These are phyloP conservation scores for Acacia pycnantha DNA, from an alignment of 331 rosid genomes.

Conservation along the genomic window DNA sequence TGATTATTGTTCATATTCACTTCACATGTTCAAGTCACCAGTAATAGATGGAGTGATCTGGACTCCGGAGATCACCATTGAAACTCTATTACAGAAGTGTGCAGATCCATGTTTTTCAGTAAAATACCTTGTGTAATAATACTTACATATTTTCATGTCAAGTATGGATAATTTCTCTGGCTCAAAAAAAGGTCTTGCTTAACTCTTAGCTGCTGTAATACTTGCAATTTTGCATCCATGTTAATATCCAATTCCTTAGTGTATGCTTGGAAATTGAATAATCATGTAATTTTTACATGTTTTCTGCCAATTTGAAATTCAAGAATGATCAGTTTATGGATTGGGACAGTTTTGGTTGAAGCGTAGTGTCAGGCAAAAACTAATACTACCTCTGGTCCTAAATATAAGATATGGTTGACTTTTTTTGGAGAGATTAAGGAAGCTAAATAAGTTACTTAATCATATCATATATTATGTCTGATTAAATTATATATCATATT, in stretches of 20 bases:
- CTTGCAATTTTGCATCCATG: background rate
- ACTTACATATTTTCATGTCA: conserved; percentile 7
- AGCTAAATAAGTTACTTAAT: no score
- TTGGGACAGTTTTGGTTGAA: conserved; percentile 1
- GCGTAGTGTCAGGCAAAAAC: background rate
- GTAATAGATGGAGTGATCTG: background rate
- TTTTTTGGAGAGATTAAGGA: no score
- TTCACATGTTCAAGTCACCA: conserved; percentile 5
- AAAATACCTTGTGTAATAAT: background rate
- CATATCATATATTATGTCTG: no score
- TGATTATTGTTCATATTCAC: conserved; percentile 11
- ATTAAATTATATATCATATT: no score
- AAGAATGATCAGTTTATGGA: conserved; percentile 11
- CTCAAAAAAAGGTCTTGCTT: background rate
- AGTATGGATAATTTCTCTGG: background rate
- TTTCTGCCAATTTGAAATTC: conserved; percentile 10
- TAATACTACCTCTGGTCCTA: background rate
- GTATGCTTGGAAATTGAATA: conserved; percentile 8
- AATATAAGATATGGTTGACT: no score
- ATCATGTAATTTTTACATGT: background rate
- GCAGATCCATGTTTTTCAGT: conserved; percentile 1
- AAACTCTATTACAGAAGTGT: background rate
- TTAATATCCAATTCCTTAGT: background rate
- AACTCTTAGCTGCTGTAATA: background rate
- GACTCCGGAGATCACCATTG: background rate